Base-by-base conservation (phyloP, 2,329 filamentous ascomycete species). In the Alternaria sp. region DNA sequence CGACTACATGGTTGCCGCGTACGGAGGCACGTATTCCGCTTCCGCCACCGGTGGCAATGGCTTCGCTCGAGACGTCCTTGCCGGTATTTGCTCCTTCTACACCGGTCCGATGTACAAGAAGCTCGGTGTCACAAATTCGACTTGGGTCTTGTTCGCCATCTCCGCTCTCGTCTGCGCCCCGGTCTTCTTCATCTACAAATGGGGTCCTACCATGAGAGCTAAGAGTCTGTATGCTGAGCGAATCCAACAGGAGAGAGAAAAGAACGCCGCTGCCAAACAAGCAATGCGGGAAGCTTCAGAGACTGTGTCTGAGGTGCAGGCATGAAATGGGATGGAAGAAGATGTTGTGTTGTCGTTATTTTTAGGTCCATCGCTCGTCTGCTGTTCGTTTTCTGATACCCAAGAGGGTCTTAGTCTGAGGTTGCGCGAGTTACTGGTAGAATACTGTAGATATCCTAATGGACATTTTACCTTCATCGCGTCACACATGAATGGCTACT, bases 11-110 rank as follows among this genome's bases (percentile, higher is more conserved):
- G 86, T 92, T 13, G 89, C 88, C 45, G 88, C 90, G 0, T 91
- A 93, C 68, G 91, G 91, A 0, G 88, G 88, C 0, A 69, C 65
- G 44, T 93, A 91, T 76, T 87, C 90, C 6, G 91, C 91, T 1
- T 92, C 90, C 0, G 91, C 91, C 0, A 93, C 91, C 0, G 91
- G 91, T 45, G 91, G 91, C 13, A 93, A 93, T 65, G 91, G 90
- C 1, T 93, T 91, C 82, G 85, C 89, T 2, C 85, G 91, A 67
- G 91, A 93, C 74, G 89, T 93, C 75, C 81, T 93, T 0, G 91
- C 91, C 3, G 91, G 91, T 75, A 83, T 92, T 5, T 86, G 91
- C 9, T 91, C 90, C 0, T 84, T 92, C 56, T 78, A 77, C 58
- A 74, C 73, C 3, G 69, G 71, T 0, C 66, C 89, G 6, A 74